Percentiles rank a stretch among this genome's conserved stretches.
Evolutionary conservation across 345 rosid genomes (phyloP).

Genomic region (Boechera divaricarpa): DNA sequence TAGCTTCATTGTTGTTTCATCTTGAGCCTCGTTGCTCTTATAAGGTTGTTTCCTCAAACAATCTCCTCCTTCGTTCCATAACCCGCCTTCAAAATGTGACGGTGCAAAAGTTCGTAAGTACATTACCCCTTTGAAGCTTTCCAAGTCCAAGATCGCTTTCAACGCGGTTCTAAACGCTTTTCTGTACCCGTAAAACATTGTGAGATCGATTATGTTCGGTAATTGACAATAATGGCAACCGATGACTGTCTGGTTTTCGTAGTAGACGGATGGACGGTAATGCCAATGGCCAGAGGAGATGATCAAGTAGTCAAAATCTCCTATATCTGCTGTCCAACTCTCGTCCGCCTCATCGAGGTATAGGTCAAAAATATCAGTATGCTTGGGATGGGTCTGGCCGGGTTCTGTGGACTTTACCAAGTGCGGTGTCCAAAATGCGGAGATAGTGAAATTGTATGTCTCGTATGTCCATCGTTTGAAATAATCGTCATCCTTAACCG

Average conservation of each 20-base stretch:
- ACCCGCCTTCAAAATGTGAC: constrained; percentile 76
- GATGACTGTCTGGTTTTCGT: constrained; percentile 46
- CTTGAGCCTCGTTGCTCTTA: constrained; percentile 60
- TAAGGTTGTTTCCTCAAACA: constrained; percentile 67
- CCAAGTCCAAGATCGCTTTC: constrained; percentile 55
- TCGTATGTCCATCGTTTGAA: constrained; percentile 76
- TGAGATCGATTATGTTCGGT: constrained; percentile 58
- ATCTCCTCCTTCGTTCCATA: constrained; percentile 85
- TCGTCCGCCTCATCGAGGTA: constrained; percentile 66
- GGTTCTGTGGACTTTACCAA: constrained; percentile 55
- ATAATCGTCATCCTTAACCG: constrained; percentile 54
- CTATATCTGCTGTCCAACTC: constrained; percentile 63
- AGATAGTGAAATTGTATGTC: constrained; percentile 74
- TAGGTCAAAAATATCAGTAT: constrained; percentile 59
- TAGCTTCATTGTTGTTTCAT: constrained; percentile 55
- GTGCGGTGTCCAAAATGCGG: constrained; percentile 73
- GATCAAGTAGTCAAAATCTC: constrained; percentile 65
- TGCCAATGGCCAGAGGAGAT: constrained; percentile 90
- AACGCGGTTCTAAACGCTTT: constrained; percentile 77
- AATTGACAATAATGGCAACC: constrained; percentile 75
- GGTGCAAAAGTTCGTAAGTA: constrained; percentile 76
- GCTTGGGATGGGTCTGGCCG: constrained; percentile 48
- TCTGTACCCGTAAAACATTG: constrained; percentile 66
- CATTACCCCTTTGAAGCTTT: constrained; percentile 66
- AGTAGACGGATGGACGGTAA: constrained; percentile 63